Evolutionary conservation across 208 protist species (phyloP), one percentile per base, ranked within the genome.

Genomic region (Leishmania turanica): DNA sequence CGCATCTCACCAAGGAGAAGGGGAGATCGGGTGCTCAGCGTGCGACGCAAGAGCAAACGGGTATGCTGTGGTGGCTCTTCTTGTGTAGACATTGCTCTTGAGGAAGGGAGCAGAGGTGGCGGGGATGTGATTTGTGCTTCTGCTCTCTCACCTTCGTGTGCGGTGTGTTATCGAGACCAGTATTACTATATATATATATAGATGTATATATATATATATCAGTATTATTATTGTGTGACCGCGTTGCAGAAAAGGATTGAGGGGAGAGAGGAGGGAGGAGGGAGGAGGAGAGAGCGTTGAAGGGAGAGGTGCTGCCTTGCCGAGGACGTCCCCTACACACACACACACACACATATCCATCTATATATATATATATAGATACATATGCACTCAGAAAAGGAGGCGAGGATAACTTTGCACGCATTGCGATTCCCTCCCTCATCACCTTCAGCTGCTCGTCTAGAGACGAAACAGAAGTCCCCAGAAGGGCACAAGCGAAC

Each of bases 291-390:
- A 53, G 53, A 82, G n/a, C 24, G 76, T 62, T 24, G 74, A 69
- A 73, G 76, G 64, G 21, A 77, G 34, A 56, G 4, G 31, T 65
- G 34, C 66, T 53, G 53, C 13, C 47, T 27, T 56, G 31, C 66
- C 15, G 34, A 73, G 40, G 37, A n/a, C 15, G 8, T 77, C 62
- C 54, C 73, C 45, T 15, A 79, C 66, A 83, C 49, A 71, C 58
- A 79, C 66, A 83, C 49, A 71, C 58, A 68, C n/a, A 24, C 34
- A 34, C 51, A 64, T 19, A 68, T 19, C 3, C 19, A 71, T 80
- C 1, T 72, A 77, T 47, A 81, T 81, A 58, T 74, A 11, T 56
- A 76, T 54, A 82, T 37, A 19, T 5, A 56, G 0, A 45, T 45
- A 45, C 13, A n/a, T 13, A 2, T 13, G 5, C 56, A 78, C 77